Evolutionary conservation across 164 flowering plant genomes (phyloP).

Genomic region (Tetrastigma voinierianum): DNA sequence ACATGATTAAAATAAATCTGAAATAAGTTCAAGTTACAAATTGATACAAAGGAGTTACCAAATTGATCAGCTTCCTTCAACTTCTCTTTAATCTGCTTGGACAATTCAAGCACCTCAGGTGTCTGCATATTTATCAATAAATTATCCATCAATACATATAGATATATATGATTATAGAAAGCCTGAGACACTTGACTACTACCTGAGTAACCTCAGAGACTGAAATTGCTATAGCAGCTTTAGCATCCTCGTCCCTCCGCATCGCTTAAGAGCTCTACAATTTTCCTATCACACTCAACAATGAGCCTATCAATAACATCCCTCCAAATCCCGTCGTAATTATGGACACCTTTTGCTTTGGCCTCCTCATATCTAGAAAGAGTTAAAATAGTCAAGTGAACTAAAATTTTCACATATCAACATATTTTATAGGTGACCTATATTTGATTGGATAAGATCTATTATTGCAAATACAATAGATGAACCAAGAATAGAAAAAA

Average conservation of each 20-base stretch:
- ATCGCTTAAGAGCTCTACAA: conserved; percentile 90
- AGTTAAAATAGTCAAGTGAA: conserved; percentile 20
- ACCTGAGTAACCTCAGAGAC: conserved; percentile 97
- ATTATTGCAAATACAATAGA: no score
- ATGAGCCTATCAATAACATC: conserved; percentile 94
- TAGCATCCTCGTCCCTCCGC: conserved; percentile 95
- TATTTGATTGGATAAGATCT: not conserved
- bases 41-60: conserved; percentile 39
- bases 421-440: not conserved
- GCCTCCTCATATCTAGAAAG: conserved; percentile 80
- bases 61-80: conserved; percentile 80
- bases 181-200: not conserved
- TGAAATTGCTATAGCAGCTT: conserved; percentile 97
- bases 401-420: not conserved
- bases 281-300: conserved; percentile 95
- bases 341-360: conserved; percentile 70
- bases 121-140: conserved; percentile 44
- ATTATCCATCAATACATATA: not conserved
- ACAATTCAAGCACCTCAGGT: conserved; percentile 73
- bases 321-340: conserved; percentile 83
- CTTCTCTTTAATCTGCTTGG: conserved; percentile 90
- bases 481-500: no score
- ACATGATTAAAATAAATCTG: not conserved
- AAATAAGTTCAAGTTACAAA: not conserved
- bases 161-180: not conserved